Evolutionary conservation across 2,329 filamentous ascomycete species (phyloP), one percentile per base, ranked within the genome.

Genomic region (Alternaria triticimaculans): DNA sequence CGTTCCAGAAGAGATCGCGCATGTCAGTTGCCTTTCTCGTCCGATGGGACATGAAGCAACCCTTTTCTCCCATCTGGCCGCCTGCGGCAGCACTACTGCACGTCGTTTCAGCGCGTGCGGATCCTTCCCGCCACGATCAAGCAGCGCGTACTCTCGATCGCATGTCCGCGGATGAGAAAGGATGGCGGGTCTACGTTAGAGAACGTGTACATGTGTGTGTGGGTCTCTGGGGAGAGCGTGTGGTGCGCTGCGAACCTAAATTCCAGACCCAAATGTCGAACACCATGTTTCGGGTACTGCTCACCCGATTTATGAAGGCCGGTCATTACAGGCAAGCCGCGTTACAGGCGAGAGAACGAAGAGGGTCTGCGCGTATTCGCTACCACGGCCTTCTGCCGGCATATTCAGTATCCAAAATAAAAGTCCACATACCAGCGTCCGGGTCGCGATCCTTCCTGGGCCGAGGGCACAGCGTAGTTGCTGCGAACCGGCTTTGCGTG

Each of bases 121-220:
- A 53, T 69, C 66, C 68, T 69, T 69, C 68, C 66, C 66, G 66
- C 58, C 59, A 51, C 61, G 37, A 58, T 54, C 48, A 59, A 26
- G 53, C 30, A 46, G 44, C 56, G 41, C 28, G 49, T 44, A 25
- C 21, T 44, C 46, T 60, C 48, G 58, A 64, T 57, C 26, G 61
- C 62, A 61, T 62, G 48, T 41, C 21, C 41, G 48, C 11, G n/a
- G 30, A 41, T 18, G 57, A 15, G 20, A 30, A 53, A 33, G 49
- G 49, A n/a, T 53, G 20, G 49, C 30, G 30, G 33, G 30, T 14
- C 30, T 25, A 50, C 14, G 53, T 57, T 50, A 41, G 33, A 53
- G 43, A 20, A 23, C 37, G 12, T 43, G 41, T 23, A 51, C 33
- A n/a, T 55, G 37, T 41, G 45, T 41, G 28, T 51, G 28, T 30